Conservation (phyloP, 768 basidiomycete species). For the Lyophyllum atratum region DNA sequence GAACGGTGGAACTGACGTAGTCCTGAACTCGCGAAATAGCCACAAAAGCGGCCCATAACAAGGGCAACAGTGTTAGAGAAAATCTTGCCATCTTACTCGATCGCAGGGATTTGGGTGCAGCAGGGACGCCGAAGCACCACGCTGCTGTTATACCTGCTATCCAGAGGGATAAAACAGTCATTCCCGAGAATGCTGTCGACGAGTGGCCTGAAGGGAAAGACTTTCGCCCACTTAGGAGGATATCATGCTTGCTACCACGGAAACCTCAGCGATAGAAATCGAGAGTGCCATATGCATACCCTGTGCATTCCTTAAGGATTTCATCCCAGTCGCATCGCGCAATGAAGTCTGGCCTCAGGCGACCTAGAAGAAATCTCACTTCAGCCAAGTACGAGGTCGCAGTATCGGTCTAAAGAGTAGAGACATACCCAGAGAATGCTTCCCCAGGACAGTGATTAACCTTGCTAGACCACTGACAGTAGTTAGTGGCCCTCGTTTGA, state of each 20-base stretch:
- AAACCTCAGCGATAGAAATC: slow-evolving; percentile 1
- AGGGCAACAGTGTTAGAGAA: slow-evolving; percentile 49
- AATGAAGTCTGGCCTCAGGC: slow-evolving; percentile 69
- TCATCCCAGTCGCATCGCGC: slow-evolving; percentile 64
- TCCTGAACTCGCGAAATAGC: slow-evolving; percentile 65
- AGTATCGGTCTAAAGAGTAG: neutral
- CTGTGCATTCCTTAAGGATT: slow-evolving; percentile 48
- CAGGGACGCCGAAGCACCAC: slow-evolving; percentile 49
- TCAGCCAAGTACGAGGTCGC: neutral
- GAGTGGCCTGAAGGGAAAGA: slow-evolving; percentile 77
- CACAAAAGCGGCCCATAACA: slow-evolving; percentile 61
- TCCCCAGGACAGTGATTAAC: slow-evolving; percentile 52
- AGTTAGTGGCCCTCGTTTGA: neutral
- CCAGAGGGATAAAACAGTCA: slow-evolving; percentile 63
- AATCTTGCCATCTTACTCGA: slow-evolving; percentile 52
- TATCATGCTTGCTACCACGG: slow-evolving; percentile 30
- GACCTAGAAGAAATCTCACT: slow-evolving; percentile 28
- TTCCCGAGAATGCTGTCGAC: slow-evolving; percentile 64
- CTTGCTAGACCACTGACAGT: slow-evolving; percentile 39
- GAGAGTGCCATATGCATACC: slow-evolving; percentile 36
- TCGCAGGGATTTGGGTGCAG: slow-evolving; percentile 33
- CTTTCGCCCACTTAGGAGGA: slow-evolving; percentile 50
- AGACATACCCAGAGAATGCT: slow-evolving; percentile 57
- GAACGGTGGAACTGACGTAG: slow-evolving; percentile 45
- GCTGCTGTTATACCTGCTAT: slow-evolving; percentile 66